Evolutionary conservation across 345 rosid species (phyloP), one percentile per base, ranked within the genome.

Genomic region (Citrus unshiu): DNA sequence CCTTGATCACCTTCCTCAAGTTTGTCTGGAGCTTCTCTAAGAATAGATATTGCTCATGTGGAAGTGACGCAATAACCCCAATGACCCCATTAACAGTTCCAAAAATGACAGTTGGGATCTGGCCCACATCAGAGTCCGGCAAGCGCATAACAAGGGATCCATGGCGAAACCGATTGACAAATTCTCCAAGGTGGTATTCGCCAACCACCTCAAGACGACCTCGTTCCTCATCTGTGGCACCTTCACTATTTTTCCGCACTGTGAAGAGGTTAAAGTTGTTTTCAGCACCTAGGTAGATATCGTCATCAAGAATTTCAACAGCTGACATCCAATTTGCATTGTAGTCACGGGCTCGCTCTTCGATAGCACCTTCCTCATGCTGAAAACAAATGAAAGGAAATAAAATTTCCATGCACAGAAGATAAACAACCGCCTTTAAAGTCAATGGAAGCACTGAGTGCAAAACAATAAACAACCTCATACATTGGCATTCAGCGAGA

Each of bases 261-360:
- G 97, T 91, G 78, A 94, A 88, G 40, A 96, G 81, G 85, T 94
- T 96, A 73, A 83, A 96, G 88, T 84, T 88, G 78, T 93, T 92
- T 78, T 94, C 98, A 12, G 97, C 93, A 19, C 98, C 98, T 13
- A 94, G 86, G 83, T 94, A 96, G 1, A 87, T 87, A 79, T 94
- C 98, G 63, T 93, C 95, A 64, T 94, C 97, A 5, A 93, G 93
- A 78, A 94, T 93, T 89, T 91, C 98, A 82, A 96, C 97, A 9
- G 94, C 98, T 21, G 98, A 78, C 98, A 93, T 93, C 99, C 98
- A 93, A 72, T 88, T 90, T 69, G 98, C 98, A 82, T 91, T 93
- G 39, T 92, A 90, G 77, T 96, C 99, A 30, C 92, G 93, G 59
- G 98, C 98, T 66, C 90, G 83, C 86, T 93, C 98, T 87, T 94